Conservation (phyloP, 2,329 filamentous ascomycete species). For the Aspergillus calidoustus region DNA sequence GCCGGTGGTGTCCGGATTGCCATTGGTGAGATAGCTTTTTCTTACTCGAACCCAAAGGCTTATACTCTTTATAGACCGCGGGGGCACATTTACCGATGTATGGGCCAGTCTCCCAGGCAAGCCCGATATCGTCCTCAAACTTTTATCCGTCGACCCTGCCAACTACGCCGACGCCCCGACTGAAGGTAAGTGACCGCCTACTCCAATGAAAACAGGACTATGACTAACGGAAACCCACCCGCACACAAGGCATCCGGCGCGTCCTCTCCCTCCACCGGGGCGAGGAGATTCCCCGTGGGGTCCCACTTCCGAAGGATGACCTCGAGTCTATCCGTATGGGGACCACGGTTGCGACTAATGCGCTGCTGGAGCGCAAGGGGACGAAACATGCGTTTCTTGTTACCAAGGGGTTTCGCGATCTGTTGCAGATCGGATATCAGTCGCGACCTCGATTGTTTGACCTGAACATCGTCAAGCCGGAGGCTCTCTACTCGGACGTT, state of each 20-base stretch:
- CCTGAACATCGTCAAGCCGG: slow-evolving; percentile 82
- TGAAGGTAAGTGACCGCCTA: slow-evolving; percentile 61
- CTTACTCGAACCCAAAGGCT: neutral
- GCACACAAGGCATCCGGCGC: slow-evolving; percentile 4
- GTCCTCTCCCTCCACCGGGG: slow-evolving; percentile 1
- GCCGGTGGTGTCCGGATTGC: slow-evolving; percentile 17
- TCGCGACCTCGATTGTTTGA: slow-evolving; percentile 92
- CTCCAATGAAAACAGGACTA: neutral
- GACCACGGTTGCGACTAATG: slow-evolving; percentile 91
- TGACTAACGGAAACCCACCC: neutral
- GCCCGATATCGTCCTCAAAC: slow-evolving; percentile 32
- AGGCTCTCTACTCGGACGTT: slow-evolving; percentile 81
- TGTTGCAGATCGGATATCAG: slow-evolving; percentile 87
- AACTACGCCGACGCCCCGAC: slow-evolving; percentile 60
- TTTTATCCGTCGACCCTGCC: slow-evolving; percentile 42
- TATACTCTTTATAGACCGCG: slow-evolving; percentile 30
- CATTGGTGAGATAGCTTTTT: slow-evolving; percentile 2
- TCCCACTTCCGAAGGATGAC: slow-evolving; percentile 1
- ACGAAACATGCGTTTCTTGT: slow-evolving; percentile 85
- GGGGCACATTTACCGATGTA: slow-evolving; percentile 45
- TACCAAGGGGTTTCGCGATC: slow-evolving; percentile 85
- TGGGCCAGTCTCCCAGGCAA: slow-evolving; percentile 38
- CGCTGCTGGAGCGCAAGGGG: slow-evolving; percentile 84
- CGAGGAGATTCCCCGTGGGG: neutral
- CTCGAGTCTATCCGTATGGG: slow-evolving; percentile 73